phyloP scores from a whole-genome alignment of 2,329 filamentous ascomycete species.

The Penicillium sp. region DNA sequence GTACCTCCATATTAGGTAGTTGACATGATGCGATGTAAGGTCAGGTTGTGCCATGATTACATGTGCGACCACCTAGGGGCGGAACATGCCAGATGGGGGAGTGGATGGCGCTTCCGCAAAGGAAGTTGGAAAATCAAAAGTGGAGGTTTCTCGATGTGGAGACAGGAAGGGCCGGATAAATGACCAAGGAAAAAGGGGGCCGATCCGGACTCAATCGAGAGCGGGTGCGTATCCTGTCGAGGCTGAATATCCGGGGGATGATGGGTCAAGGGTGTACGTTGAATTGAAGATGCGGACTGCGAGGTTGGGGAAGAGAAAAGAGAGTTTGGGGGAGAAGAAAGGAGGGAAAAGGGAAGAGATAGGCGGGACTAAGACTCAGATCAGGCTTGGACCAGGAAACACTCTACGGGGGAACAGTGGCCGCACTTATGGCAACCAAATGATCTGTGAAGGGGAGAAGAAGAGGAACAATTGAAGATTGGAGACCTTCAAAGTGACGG shows the following conservation, averaged over 20 bases:
- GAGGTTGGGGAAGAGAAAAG: slow-evolving; percentile 1
- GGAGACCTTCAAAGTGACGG: slow-evolving; percentile 5
- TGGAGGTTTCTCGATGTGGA: slow-evolving; percentile 16
- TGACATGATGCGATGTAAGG: slow-evolving; percentile 59
- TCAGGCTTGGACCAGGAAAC: neutral
- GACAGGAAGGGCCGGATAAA: slow-evolving; percentile 14
- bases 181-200: slow-evolving; percentile 5
- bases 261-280: neutral
- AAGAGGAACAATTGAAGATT: slow-evolving; percentile 3
- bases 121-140: slow-evolving; percentile 26
- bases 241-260: neutral
- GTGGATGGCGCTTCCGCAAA: slow-evolving; percentile 28
- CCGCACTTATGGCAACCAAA: neutral
- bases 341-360: slow-evolving; percentile 7
- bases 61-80: slow-evolving; percentile 37
- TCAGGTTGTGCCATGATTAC: slow-evolving; percentile 46
- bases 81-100: slow-evolving; percentile 33
- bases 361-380: slow-evolving; percentile 3
- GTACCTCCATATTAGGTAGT: slow-evolving; percentile 69
- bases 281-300: neutral
- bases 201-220: neutral
- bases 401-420: neutral
- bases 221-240: neutral
- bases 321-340: slow-evolving; percentile 10
- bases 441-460: slow-evolving; percentile 8